Evolutionary conservation across 2,329 filamentous ascomycete species (phyloP).

Genomic region (Sphaerostilbella broomeana): DNA sequence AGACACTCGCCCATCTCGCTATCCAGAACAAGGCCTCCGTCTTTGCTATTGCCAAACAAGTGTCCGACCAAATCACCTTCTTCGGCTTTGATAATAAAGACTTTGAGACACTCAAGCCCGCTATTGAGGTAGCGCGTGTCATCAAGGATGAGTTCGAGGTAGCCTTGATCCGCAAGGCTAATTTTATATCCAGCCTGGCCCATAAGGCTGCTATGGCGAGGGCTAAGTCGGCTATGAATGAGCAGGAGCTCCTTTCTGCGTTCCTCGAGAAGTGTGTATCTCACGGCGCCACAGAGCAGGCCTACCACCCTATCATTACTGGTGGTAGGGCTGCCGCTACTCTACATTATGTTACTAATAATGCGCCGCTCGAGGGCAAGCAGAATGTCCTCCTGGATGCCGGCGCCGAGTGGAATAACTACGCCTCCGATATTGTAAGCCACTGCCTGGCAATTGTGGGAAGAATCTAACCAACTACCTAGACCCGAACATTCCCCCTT

Average conservation of each 20-base stretch:
- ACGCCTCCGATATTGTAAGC: conserved; percentile 59
- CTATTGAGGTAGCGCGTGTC: conserved; percentile 62
- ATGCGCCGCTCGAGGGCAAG: conserved; percentile 62
- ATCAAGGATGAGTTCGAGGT: conserved; percentile 72
- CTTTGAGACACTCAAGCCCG: conserved; percentile 46
- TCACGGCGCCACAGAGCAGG: conserved; percentile 71
- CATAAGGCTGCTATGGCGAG: conserved; percentile 56
- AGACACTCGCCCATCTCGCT: conserved; percentile 54
- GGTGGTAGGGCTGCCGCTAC: conserved; percentile 74
- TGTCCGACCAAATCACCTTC: conserved; percentile 66
- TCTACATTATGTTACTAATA: conserved; percentile 80
- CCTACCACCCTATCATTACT: conserved; percentile 83
- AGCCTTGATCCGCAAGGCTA: conserved; percentile 65
- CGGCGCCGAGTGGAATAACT: conserved; percentile 68
- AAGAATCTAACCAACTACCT: conserved; percentile 4
- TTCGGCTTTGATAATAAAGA: conserved; percentile 62
- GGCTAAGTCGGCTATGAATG: conserved; percentile 62
- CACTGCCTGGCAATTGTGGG: too few relatives aligned
- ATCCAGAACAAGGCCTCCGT: conserved; percentile 41
- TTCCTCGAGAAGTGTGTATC: conserved; percentile 73
- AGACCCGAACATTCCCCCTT: conserved; percentile 85
- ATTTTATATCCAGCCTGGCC: conserved; percentile 60
- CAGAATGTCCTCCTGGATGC: conserved; percentile 80
- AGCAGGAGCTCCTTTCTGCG: conserved; percentile 73
- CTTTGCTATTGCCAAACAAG: conserved; percentile 72